Evolutionary conservation across 441 rosid genomes (phyloP), one percentile per base, ranked within the genome.

Genomic region (Codiaeum variegatum): DNA sequence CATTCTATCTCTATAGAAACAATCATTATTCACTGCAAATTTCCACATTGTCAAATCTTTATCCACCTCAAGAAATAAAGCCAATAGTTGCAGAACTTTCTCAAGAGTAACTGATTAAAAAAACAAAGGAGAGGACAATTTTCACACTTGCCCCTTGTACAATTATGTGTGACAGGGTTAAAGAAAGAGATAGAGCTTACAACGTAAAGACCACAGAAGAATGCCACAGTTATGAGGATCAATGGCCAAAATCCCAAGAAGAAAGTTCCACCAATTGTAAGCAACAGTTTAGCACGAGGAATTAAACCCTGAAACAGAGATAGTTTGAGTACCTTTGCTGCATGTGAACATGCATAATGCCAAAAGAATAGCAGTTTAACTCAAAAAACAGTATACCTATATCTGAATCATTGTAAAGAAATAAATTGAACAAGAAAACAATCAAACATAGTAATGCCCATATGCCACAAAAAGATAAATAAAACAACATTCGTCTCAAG

Each of bases 261-360:
- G 91, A 91, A 95, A 8, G 97, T 89, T 71, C 98, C 98, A 73
- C 99, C 99, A 58, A 90, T 56, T 55, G 95, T 82, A 63, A 95
- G 83, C 83, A 95, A 83, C 63, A 90, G 82, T 84, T 83, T 93
- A 71, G 90, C 98, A 67, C 98, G 92, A 6, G 98, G 99, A 77
- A 95, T 77, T 78, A 95, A 86, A 26, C 99, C 99, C 99, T 95
- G 89, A 71, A 83, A 76, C 77, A 78, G 70, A 73, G 24, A 44
- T 40, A 6, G 13, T 21, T 18, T 31, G 7, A 23, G 36, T 55
- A n/a, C 32, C 24, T 69, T 36, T 4, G 36, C 54, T 72, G 69
- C 28, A 4, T 26, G 40, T 34, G 23, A 15, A 44, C 63, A 16
- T 15, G 31, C 29, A 62, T 2, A 28, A 28, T 32, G 21, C 34